Evolutionary conservation across 1,139 yeast genomes (phyloP).

Genomic region (Blastobotrys petasosporus): DNA sequence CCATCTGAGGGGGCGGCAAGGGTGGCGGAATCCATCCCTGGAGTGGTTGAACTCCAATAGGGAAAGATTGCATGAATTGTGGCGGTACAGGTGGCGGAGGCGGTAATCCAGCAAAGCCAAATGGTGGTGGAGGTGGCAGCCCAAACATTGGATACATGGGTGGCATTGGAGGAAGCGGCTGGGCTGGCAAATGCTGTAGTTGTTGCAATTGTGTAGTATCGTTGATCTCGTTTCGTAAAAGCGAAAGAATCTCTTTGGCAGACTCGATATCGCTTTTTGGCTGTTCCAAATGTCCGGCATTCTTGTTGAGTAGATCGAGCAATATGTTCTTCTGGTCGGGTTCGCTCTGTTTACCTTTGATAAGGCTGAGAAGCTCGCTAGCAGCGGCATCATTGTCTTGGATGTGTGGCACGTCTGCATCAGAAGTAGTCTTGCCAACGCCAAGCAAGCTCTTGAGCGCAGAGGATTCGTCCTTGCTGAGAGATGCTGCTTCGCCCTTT

Average conservation of each 20-base stretch:
- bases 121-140: background rate
- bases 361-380: slow-evolving; percentile 21
- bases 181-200: slow-evolving; percentile 12
- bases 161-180: slow-evolving; percentile 20
- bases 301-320: slow-evolving; percentile 24
- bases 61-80: background rate
- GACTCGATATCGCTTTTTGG: slow-evolving; percentile 24
- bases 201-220: slow-evolving; percentile 9
- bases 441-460: slow-evolving; percentile 34
- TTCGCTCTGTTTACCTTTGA: slow-evolving; percentile 15
- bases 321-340: slow-evolving; percentile 21
- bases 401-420: slow-evolving; percentile 17
- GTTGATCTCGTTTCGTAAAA: slow-evolving; percentile 26
- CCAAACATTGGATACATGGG: slow-evolving; percentile 1
- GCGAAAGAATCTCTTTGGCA: slow-evolving; percentile 31
- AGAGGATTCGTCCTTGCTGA: slow-evolving; percentile 30
- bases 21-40: slow-evolving; percentile 20
- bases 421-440: slow-evolving; percentile 18
- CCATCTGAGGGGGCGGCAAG: slow-evolving; percentile 26
- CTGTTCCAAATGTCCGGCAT: slow-evolving; percentile 10
- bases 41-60: slow-evolving; percentile 7
- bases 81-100: slow-evolving; percentile 20
- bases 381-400: slow-evolving; percentile 11
- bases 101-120: slow-evolving; percentile 12
- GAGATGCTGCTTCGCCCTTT: slow-evolving; percentile 29